Evolutionary conservation across 495 filamentous ascomycete genomes (phyloP).

Genomic region (Tuber microsphaerosporum): DNA sequence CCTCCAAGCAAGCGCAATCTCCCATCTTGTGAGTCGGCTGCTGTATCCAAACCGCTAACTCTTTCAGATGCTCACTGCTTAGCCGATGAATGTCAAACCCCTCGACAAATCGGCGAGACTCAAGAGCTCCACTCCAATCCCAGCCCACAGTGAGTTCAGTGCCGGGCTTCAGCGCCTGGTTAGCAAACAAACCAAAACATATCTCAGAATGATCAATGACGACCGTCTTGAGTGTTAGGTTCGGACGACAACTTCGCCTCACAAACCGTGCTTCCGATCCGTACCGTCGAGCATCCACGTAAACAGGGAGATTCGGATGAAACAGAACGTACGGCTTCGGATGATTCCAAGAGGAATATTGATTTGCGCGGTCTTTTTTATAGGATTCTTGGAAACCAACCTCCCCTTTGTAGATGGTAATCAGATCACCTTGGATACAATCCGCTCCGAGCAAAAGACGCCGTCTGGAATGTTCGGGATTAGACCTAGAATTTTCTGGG

Average conservation of each 20-base stretch:
- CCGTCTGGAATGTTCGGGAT: constrained; percentile 52
- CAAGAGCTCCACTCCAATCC: constrained; percentile 49
- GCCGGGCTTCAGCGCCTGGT: constrained; percentile 56
- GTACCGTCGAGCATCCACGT: constrained; percentile 80
- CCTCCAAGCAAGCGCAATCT: constrained; percentile 36
- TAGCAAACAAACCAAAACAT: constrained; percentile 85
- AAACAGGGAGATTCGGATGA: constrained; percentile 71
- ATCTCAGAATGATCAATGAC: constrained; percentile 63
- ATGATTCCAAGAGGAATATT: constrained; percentile 67
- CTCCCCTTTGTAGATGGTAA: constrained; percentile 81
- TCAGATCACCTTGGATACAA: constrained; percentile 59
- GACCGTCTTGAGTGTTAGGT: constrained; percentile 71
- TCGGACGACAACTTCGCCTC: constrained; percentile 80
- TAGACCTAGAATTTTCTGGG: constrained; percentile 28
- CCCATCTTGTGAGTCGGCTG: constrained; percentile 33
- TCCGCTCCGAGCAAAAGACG: constrained; percentile 58
- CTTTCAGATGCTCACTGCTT: constrained; percentile 47
- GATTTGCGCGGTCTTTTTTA: constrained; percentile 60
- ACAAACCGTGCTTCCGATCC: constrained; percentile 78
- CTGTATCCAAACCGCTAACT: constrained; percentile 40
- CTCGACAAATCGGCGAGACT: constrained; percentile 43
- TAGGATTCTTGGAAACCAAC: constrained; percentile 75
- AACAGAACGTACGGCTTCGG: constrained; percentile 83
- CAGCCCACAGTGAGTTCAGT: constrained; percentile 61
- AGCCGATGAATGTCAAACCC: constrained; percentile 41